phyloP scores from a whole-genome alignment of 2,329 filamentous ascomycete species.

The Arthrobotrys conoides region DNA sequence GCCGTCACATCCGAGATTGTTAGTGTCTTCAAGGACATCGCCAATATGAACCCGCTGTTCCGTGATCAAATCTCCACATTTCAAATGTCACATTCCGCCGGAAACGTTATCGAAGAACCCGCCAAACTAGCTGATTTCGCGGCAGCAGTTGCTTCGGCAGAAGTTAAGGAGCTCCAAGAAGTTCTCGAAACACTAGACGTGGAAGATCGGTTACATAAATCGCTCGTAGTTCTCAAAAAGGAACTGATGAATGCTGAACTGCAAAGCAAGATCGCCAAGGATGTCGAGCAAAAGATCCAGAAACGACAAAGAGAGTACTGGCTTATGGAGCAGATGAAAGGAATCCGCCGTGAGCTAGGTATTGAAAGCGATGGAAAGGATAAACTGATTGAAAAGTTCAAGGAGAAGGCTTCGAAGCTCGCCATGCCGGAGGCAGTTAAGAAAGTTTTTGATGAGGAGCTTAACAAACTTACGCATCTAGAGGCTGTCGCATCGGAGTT shows the following conservation, averaged over 20 bases:
- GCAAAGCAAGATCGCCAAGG: slow-evolving; percentile 96
- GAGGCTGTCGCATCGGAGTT: slow-evolving; percentile 98
- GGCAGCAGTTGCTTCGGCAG: slow-evolving; percentile 93
- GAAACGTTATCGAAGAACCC: slow-evolving; percentile 94
- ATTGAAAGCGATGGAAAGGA: slow-evolving; percentile 99
- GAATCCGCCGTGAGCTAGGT: slow-evolving; percentile 92
- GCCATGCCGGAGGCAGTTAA: slow-evolving; percentile 97
- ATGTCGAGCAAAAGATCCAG: slow-evolving; percentile 96
- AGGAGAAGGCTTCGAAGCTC: slow-evolving; percentile 91
- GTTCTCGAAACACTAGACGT: slow-evolving; percentile 90
- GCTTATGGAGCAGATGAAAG: slow-evolving; percentile 99
- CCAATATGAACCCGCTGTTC: slow-evolving; percentile 92
- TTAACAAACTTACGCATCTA: slow-evolving; percentile 95
- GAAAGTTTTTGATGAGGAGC: slow-evolving; percentile 97
- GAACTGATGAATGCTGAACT: slow-evolving; percentile 98
- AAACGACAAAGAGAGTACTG: slow-evolving; percentile 98
- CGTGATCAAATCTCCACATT: slow-evolving; percentile 98
- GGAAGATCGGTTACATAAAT: slow-evolving; percentile 91
- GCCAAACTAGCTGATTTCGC: slow-evolving; percentile 97
- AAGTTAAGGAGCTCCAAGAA: slow-evolving; percentile 91
- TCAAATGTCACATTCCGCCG: slow-evolving; percentile 92
- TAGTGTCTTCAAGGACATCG: slow-evolving; percentile 98
- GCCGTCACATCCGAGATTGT: slow-evolving; percentile 98
- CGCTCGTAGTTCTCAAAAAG: slow-evolving; percentile 92
- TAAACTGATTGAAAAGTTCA: slow-evolving; percentile 97